phyloP scores from a whole-genome alignment of 495 filamentous ascomycete genomes.

The Aspergillus avenaceus region DNA sequence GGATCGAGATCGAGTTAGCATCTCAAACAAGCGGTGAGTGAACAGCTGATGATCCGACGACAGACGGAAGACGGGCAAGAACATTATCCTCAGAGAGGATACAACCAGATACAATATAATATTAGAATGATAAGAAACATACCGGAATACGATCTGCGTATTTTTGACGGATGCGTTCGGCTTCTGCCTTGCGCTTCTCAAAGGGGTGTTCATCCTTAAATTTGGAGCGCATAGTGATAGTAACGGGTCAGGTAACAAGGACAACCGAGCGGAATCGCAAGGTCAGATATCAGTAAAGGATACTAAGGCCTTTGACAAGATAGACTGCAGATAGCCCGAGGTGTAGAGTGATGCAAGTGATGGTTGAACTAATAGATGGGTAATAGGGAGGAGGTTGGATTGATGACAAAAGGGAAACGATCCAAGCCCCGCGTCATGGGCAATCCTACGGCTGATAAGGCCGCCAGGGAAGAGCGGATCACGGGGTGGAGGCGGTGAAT shows the following conservation, averaged over 20 bases:
- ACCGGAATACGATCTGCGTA: slow-evolving; percentile 98
- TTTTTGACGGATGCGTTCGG: slow-evolving; percentile 98
- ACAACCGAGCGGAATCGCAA: slow-evolving; percentile 3
- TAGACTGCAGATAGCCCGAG: slow-evolving; percentile 3
- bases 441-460: slow-evolving; percentile 18
- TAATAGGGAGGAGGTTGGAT: slow-evolving; percentile 8
- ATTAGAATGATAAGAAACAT: slow-evolving; percentile 14
- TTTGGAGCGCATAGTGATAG: slow-evolving; percentile 82
- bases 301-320: slow-evolving; percentile 5
- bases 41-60: not conserved
- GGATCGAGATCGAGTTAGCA: slow-evolving; percentile 21
- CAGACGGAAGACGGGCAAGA: not conserved
- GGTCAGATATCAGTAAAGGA: no score
- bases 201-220: slow-evolving; percentile 99
- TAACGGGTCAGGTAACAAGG: slow-evolving; percentile 19
- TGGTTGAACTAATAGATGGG: slow-evolving; percentile 11
- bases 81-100: not conserved
- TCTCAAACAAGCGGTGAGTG: slow-evolving; percentile 39
- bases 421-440: slow-evolving; percentile 27
- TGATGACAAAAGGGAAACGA: slow-evolving; percentile 19
- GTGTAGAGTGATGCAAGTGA: slow-evolving; percentile 9
- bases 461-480: slow-evolving; percentile 17
- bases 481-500: slow-evolving; percentile 35
- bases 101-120: not conserved
- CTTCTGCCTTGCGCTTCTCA: slow-evolving; percentile 98